phyloP scores from a whole-genome alignment of 495 filamentous ascomycete species.

The Annulohypoxylon maeteangense region DNA sequence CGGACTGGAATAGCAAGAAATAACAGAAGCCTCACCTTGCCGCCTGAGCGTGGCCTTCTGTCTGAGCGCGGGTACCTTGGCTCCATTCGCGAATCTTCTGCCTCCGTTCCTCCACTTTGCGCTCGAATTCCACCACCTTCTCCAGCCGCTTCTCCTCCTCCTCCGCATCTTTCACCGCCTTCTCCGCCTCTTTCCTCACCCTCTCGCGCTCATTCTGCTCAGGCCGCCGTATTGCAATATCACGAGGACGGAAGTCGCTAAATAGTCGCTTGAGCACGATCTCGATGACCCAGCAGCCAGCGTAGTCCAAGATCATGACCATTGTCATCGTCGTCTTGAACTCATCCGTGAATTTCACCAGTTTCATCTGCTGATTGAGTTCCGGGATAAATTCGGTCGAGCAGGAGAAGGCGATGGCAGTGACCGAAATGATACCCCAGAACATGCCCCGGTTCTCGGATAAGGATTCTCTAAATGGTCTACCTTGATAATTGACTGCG shows the following conservation, averaged over 20 bases:
- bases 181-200: constrained; percentile 71
- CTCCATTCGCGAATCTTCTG: constrained; percentile 44
- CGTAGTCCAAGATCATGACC: constrained; percentile 90
- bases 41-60: neutral
- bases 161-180: constrained; percentile 61
- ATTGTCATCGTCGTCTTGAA: constrained; percentile 90
- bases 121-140: constrained; percentile 63
- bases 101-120: constrained; percentile 54
- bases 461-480: constrained; percentile 95
- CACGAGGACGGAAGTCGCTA: constrained; percentile 92
- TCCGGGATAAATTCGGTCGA: constrained; percentile 96
- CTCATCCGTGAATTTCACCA: constrained; percentile 90
- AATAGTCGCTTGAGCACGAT: constrained; percentile 85
- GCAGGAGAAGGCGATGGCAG: constrained; percentile 91
- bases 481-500: constrained; percentile 98
- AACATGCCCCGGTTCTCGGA: constrained; percentile 98
- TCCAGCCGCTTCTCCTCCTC: constrained; percentile 62
- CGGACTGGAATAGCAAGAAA: neutral
- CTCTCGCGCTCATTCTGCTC: constrained; percentile 88
- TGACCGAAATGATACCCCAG: constrained; percentile 90
- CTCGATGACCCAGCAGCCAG: constrained; percentile 89
- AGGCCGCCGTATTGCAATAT: constrained; percentile 85
- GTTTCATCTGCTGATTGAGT: constrained; percentile 89
- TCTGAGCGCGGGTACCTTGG: constrained; percentile 13
- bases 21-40: constrained; percentile 12